A percentile compares a stretch with the other conserved stretches of the same genome.
Evolutionary conservation across 2,329 filamentous ascomycete genomes (phyloP).

Genomic region (Alternaria arborescens): DNA sequence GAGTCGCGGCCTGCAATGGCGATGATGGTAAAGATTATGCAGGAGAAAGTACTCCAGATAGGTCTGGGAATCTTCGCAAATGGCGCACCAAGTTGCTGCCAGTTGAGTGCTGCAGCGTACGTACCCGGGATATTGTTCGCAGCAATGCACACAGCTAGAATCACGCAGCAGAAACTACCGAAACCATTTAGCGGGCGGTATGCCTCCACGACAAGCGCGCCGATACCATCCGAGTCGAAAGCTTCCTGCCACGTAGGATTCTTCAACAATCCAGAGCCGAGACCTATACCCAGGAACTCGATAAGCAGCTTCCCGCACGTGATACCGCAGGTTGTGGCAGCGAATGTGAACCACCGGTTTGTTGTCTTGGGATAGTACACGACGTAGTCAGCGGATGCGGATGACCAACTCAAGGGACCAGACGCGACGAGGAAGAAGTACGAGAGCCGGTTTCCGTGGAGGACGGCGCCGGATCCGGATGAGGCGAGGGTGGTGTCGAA

Average conservation of each 20-base stretch:
- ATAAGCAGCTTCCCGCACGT: constrained; percentile 65
- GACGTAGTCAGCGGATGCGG: constrained; percentile 70
- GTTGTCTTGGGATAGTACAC: constrained; percentile 68
- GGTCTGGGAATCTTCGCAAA: constrained; percentile 71
- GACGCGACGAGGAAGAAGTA: constrained; percentile 74
- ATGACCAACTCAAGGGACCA: constrained; percentile 67
- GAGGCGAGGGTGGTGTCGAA: constrained; percentile 58
- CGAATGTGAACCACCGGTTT: constrained; percentile 57
- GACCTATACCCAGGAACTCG: constrained; percentile 67
- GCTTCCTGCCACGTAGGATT: constrained; percentile 64
- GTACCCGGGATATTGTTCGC: constrained; percentile 74
- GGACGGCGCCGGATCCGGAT: constrained; percentile 56
- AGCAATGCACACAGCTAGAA: constrained; percentile 62
- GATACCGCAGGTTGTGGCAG: constrained; percentile 64
- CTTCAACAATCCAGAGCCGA: constrained; percentile 64
- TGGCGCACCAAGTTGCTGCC: constrained; percentile 69
- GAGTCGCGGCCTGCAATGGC: constrained; percentile 69
- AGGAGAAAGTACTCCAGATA: constrained; percentile 66
- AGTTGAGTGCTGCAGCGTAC: constrained; percentile 70
- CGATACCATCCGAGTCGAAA: constrained; percentile 62
- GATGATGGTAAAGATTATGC: constrained; percentile 66
- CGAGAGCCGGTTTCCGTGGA: constrained; percentile 66
- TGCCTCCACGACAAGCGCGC: constrained; percentile 68
- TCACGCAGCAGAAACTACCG: constrained; percentile 74
- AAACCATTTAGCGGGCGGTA: constrained; percentile 60